Evolutionary conservation across 2,329 filamentous ascomycete genomes (phyloP), one percentile per base, ranked within the genome.

Genomic region (Colletotrichum sp.): DNA sequence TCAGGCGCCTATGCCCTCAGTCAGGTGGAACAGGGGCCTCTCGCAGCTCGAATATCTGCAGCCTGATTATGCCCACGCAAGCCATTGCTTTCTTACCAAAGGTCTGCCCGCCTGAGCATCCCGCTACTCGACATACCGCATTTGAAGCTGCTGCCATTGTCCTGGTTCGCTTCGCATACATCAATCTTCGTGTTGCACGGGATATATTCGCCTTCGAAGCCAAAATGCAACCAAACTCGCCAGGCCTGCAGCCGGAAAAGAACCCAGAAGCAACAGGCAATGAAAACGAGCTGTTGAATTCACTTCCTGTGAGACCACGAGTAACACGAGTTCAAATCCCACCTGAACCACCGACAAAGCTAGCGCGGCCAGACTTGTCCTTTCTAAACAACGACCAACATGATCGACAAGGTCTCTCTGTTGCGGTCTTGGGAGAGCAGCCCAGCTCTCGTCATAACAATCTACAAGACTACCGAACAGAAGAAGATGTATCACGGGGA

Each of bases 371-470:
- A 52, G 18, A 52, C 43, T 5, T 52, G 6, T 52, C 43, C n/a
- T 52, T 52, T 4, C 43, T 52, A 0, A 52, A 21, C 10, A 3
- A 13, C 10, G n/a, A 52, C n/a, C 43, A 52, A 4, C 43, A 8
- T 13, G 10, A 3, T 1, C 43, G 4, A 0, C 4, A 21, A 13
- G 0, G 1, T 8, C 6, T 52, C n/a, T 8, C 43, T 1, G n/a
- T 52, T 52, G 10, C 43, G 43, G 10, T 21, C 2, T 9, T 2
- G 2, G 2, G 4, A 52, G n/a, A 52, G 10, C 4, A 52, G 4
- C 0, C n/a, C 1, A 0, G 6, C 10, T 13, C 12, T 52, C 43
- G 43, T 5, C n/a, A 3, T 5, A 7, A 8, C 10, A 52, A 30
- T 30, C 28, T 9, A 32, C 32, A 32, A 32, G 32, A 12, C 10